These are phyloP conservation scores for Vitrella brassicaformis DNA, from an alignment of 73 alveolate species.

Conservation along the genomic window DNA sequence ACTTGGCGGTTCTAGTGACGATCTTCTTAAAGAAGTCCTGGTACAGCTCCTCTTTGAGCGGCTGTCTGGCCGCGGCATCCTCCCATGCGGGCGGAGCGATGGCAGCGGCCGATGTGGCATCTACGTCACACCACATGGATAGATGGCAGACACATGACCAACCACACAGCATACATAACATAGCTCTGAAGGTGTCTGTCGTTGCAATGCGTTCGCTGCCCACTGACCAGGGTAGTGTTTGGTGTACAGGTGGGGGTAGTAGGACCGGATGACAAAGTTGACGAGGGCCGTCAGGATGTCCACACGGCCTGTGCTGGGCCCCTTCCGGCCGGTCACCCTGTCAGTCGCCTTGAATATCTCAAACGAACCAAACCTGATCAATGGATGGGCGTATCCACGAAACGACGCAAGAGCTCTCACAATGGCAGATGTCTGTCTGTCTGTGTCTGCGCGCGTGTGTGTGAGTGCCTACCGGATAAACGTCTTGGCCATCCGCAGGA, in stretches of 20 bases:
- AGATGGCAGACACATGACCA: no score
- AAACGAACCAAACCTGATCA: constrained; percentile 49
- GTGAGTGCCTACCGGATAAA: constrained; percentile 3
- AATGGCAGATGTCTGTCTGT: constrained; percentile 11
- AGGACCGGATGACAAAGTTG: constrained; percentile 11
- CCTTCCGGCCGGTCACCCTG: constrained; percentile 28
- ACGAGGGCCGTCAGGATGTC: constrained; percentile 39
- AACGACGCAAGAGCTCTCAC: not conserved
- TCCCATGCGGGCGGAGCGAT: no score
- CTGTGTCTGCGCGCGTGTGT: not conserved
- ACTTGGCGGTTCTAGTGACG: constrained; percentile 47
- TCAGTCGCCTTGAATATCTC: constrained; percentile 41
- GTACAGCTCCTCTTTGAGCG: not conserved
- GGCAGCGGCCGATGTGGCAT: no score
- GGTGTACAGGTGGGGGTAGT: constrained; percentile 9
- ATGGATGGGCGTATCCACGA: no score
- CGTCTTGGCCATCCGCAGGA: constrained; percentile 45
- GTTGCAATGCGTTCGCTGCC: no score
- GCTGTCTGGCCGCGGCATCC: no score
- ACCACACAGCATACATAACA: no score
- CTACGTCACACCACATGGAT: no score
- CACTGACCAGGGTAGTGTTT: no score
- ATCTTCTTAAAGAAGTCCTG: constrained; percentile 41
- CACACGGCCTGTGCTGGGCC: constrained; percentile 41
- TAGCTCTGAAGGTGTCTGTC: no score